Conservation (phyloP, 257 asterid species). For the Salvia miltiorrhiza region DNA sequence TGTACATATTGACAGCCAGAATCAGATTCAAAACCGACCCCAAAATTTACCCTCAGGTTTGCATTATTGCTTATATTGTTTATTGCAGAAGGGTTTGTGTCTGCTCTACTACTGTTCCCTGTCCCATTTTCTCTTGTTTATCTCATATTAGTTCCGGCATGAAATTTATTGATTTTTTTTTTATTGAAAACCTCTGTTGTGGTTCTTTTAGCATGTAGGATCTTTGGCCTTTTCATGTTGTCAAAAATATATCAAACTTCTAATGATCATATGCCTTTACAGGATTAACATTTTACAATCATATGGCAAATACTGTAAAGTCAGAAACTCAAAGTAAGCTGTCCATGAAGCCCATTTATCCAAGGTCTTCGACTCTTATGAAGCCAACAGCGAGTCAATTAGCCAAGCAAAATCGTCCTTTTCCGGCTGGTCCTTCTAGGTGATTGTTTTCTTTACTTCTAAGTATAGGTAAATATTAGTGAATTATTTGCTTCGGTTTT, state of each 20-base stretch:
- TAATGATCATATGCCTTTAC: slow-evolving; percentile 24
- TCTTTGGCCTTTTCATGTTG: neutral
- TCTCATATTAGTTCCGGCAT: neutral
- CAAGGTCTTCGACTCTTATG: slow-evolving; percentile 89
- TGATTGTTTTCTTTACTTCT: slow-evolving; percentile 24
- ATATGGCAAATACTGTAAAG: slow-evolving; percentile 33
- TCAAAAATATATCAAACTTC: neutral
- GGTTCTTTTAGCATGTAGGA: slow-evolving; percentile 5
- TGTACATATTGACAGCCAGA: slow-evolving; percentile 30
- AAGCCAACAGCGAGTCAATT: slow-evolving; percentile 93
- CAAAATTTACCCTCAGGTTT: slow-evolving; percentile 62
- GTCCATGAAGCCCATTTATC: slow-evolving; percentile 43
- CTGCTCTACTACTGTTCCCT: neutral
- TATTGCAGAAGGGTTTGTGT: neutral
- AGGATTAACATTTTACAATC: slow-evolving; percentile 61
- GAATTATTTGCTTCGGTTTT: neutral
- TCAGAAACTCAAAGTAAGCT: slow-evolving; percentile 42
- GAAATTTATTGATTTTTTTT: neutral
- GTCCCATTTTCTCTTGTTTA: slow-evolving; percentile 4
- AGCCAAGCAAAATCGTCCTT: slow-evolving; percentile 80
- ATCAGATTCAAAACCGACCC: slow-evolving; percentile 40
- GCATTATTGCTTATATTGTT: slow-evolving; percentile 13
- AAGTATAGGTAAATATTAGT: neutral
- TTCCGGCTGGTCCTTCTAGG: slow-evolving; percentile 54
- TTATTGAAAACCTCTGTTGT: neutral